Conservation (phyloP, 2,329 filamentous ascomycete species). For the Calonectria ilicicola region DNA sequence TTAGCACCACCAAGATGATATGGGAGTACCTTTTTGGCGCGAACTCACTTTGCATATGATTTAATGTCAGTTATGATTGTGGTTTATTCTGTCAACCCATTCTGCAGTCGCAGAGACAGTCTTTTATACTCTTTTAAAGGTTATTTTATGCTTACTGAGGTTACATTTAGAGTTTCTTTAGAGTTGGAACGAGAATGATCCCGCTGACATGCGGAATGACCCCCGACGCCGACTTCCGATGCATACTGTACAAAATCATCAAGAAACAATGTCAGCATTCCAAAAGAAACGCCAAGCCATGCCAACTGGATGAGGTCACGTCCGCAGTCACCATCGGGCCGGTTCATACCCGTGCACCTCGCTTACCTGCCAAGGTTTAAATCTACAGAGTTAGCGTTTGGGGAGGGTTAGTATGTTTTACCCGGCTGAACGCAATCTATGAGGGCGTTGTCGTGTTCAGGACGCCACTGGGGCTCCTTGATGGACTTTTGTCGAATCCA, state of each 20-base stretch:
- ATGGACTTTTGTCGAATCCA: not conserved
- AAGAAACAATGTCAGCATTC: not conserved
- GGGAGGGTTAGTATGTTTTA: not conserved
- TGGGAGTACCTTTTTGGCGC: not conserved
- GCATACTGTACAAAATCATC: not conserved
- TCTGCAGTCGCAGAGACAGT: not conserved
- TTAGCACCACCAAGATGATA: not conserved
- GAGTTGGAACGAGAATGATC: not conserved
- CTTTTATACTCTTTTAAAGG: not conserved
- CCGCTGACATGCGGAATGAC: not conserved
- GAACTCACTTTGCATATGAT: not conserved
- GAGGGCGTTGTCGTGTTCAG: not conserved
- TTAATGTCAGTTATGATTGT: not conserved
- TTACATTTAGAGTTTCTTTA: not conserved
- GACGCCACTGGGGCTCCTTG: not conserved
- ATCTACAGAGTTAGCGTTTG: not conserved
- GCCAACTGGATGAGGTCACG: not conserved
- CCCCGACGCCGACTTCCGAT: not conserved
- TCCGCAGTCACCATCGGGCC: not conserved
- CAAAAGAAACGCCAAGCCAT: not conserved
- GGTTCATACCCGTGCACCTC: not conserved
- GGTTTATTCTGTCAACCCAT: not conserved
- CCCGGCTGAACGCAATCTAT: not conserved
- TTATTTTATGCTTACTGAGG: not conserved
- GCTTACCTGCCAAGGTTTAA: not conserved